phyloP scores from a whole-genome alignment of 2,329 filamentous ascomycete species.

The Aspergillus viridinutans region DNA sequence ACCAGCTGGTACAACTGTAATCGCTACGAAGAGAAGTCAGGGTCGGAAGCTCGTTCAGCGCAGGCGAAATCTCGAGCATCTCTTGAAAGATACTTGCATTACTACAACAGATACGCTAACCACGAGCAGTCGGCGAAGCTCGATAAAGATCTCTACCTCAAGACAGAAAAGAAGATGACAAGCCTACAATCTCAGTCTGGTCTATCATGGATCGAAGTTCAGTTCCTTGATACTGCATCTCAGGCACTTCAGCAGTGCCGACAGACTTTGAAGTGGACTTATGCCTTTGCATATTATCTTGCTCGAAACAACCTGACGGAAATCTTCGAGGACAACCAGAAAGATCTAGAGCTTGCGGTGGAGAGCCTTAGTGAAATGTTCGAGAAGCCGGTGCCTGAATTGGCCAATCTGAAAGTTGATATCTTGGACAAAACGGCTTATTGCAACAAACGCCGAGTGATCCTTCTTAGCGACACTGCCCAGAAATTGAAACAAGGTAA shows the following conservation, averaged over 20 bases:
- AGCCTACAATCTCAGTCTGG: conserved; percentile 88
- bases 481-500: conserved; percentile 84
- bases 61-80: conserved; percentile 88
- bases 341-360: conserved; percentile 94
- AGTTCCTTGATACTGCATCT: conserved; percentile 90
- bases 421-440: conserved; percentile 99
- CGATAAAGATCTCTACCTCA: conserved; percentile 91
- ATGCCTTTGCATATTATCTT: conserved; percentile 98
- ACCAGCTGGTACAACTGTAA: conserved; percentile 99
- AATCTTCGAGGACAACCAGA: conserved; percentile 98
- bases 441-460: conserved; percentile 86
- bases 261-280: conserved; percentile 99
- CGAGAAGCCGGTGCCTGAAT: conserved; percentile 86
- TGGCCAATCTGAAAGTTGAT: conserved; percentile 84
- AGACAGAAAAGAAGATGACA: conserved; percentile 99
- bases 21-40: conserved; percentile 92
- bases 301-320: conserved; percentile 90
- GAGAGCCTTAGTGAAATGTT: conserved; percentile 99
- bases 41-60: conserved; percentile 80
- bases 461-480: conserved; percentile 86
- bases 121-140: conserved; percentile 96
- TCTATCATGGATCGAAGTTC: conserved; percentile 99
- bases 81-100: conserved; percentile 93
- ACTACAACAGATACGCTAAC: conserved; percentile 98
- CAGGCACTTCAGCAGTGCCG: conserved; percentile 92